Base-by-base conservation (phyloP, 2,329 filamentous ascomycete species). In the Sporothrix globosa region DNA sequence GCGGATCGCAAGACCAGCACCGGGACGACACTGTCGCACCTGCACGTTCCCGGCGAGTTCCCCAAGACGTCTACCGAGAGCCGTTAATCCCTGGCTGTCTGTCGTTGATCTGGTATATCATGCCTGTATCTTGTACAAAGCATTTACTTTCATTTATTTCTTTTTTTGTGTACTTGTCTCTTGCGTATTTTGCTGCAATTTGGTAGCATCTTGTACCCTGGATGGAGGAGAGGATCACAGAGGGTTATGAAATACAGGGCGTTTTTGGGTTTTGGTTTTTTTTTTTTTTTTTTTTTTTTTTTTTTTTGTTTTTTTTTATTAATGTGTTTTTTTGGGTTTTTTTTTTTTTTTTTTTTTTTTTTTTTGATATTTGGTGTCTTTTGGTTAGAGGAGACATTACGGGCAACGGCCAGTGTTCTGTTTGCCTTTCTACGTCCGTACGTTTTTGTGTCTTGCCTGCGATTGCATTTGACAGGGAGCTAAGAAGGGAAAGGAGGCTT, bases 31-130 rank as follows among this genome's bases (percentile, higher is more conserved):
- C 86, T 91, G 58, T 88, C 88, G 69, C 85, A 90, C 76, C 79
- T 92, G 67, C 89, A 91, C 76, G 85, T 93, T 21, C 91, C 91
- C 3, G 91, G 91, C 13, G 84, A 90, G 74, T 93, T 39, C 66
- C 73, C 71, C 1, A 63, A 39, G 13, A 53, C 66, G n/a, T 39
- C 24, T 7, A 19, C 66, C 21, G 58, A 63, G 58, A 46, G 58
- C 21, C 58, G 58, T 17, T 61, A 27, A 44, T 5, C 14, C 19
- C 11, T 4, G 60, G 56, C 46, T 65, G 11, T 10, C 13, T 50
- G 7, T 66, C 14, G 27, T 39, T 21, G 17, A n/a, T 66, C 27
- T 10, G 1, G 52, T 2, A 56, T 21, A 13, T 34, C 2, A n/a
- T n/a, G 24, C 13, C n/a, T 27, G 54, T 11, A 60, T 68, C 3